These are phyloP conservation scores for Mesotaenium endlicherianum DNA, from an alignment of 139 green algal genomes.

Conservation along the genomic window DNA sequence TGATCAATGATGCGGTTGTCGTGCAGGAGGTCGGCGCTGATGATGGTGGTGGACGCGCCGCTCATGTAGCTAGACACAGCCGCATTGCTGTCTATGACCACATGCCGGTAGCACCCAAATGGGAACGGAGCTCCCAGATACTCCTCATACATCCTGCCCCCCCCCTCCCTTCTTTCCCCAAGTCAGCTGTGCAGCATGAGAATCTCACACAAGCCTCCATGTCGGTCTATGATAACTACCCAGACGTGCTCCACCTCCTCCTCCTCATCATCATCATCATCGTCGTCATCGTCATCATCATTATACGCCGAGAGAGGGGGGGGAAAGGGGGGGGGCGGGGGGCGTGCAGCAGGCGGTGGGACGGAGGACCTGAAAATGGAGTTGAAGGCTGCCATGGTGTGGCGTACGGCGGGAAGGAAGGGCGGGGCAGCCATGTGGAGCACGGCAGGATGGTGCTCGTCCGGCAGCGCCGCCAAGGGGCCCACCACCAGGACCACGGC, in stretches of 20 bases:
- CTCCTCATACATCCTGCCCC: conserved; percentile 36
- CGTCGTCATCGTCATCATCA: background rate
- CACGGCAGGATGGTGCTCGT: background rate
- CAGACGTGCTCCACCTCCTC: background rate
- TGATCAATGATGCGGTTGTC: conserved; percentile 22
- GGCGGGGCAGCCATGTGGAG: background rate
- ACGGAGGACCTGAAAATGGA: background rate
- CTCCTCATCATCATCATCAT: background rate
- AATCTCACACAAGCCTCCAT: background rate
- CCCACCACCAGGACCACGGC: conserved; percentile 9
- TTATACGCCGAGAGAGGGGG: background rate
- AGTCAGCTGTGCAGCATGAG: too few species aligned
- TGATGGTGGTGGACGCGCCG: conserved; percentile 11
- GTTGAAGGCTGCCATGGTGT: background rate
- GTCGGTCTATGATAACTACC: background rate
- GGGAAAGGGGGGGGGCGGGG: background rate
- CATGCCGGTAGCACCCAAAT: conserved; percentile 39
- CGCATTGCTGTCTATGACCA: conserved; percentile 13
- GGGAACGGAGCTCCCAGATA: conserved; percentile 50
- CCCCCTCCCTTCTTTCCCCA: too few species aligned
- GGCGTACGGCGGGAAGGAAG: background rate
- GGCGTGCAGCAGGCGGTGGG: background rate
- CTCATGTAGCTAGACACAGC: conserved; percentile 29
- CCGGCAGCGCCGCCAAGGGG: background rate
- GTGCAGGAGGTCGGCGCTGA: conserved; percentile 12